phyloP scores from a whole-genome alignment of 164 flowering plant species.

The Aristolochia californica region DNA sequence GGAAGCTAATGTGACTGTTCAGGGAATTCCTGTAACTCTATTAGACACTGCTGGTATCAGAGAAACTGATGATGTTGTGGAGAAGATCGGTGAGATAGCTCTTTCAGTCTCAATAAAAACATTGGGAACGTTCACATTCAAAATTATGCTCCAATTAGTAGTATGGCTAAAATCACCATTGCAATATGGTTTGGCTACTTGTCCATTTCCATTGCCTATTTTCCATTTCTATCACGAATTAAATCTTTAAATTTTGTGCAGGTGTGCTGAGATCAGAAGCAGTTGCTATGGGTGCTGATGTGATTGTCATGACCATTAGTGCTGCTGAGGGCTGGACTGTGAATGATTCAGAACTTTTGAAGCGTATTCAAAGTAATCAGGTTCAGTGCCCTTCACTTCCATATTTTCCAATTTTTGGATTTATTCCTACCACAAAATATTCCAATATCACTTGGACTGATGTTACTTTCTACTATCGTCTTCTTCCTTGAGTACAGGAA shows the following conservation, averaged over 20 bases:
- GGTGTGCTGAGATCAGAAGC: slow-evolving; percentile 96
- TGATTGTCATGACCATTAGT: slow-evolving; percentile 74
- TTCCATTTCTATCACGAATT: too few relatives aligned
- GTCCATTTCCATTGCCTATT: background rate
- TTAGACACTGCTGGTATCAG: slow-evolving; percentile 98
- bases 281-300: slow-evolving; percentile 86
- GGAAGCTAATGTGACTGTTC: slow-evolving; percentile 69
- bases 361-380: too few relatives aligned
- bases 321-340: slow-evolving; percentile 88
- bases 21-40: slow-evolving; percentile 83
- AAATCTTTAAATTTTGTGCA: slow-evolving; percentile 15
- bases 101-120: background rate
- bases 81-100: slow-evolving; percentile 66
- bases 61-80: slow-evolving; percentile 81
- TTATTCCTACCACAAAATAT: too few relatives aligned
- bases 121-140: background rate
- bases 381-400: too few relatives aligned
- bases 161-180: background rate
- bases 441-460: too few relatives aligned
- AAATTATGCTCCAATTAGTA: background rate
- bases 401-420: too few relatives aligned
- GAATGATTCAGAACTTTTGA: slow-evolving; percentile 65
- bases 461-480: too few relatives aligned
- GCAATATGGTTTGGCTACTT: background rate
- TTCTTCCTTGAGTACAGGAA: slow-evolving; percentile 28